phyloP scores from a whole-genome alignment of 2,329 filamentous ascomycete species.

The Aureobasidium pullulans region DNA sequence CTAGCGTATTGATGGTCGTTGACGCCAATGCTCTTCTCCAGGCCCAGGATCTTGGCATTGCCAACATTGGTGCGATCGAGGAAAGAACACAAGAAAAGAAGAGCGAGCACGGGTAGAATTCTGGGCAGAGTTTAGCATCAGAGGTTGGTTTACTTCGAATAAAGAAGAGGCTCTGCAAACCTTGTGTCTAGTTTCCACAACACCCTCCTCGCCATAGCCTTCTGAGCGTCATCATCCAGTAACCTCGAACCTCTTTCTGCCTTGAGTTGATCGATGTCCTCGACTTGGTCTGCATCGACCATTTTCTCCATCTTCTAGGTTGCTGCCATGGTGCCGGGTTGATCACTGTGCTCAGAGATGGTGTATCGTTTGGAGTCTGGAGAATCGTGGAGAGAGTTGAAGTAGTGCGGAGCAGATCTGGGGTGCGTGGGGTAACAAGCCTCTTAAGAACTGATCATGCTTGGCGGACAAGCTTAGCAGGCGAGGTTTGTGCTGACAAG shows the following conservation, averaged over 20 bases:
- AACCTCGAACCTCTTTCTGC: neutral
- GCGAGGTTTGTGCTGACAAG: too few relatives aligned
- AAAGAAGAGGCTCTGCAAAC: conserved; percentile 35
- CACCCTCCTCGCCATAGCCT: conserved; percentile 36
- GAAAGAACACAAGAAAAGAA: conserved; percentile 13
- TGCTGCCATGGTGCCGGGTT: neutral
- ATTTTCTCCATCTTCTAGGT: neutral
- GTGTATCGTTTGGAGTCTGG: too few relatives aligned
- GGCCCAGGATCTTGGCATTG: conserved; percentile 36
- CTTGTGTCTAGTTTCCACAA: conserved; percentile 45
- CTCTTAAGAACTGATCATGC: too few relatives aligned
- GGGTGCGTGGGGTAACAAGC: too few relatives aligned
- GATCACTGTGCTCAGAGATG: too few relatives aligned
- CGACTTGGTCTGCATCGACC: neutral
- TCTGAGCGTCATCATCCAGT: neutral
- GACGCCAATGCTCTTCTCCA: conserved; percentile 31
- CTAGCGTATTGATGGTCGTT: conserved; percentile 36
- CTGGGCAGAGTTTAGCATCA: conserved; percentile 19
- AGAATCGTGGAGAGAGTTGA: too few relatives aligned
- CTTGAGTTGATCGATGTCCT: neutral
- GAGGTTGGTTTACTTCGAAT: conserved; percentile 29
- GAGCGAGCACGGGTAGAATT: conserved; percentile 47
- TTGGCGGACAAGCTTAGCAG: too few relatives aligned
- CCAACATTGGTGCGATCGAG: conserved; percentile 27
- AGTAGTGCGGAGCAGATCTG: too few relatives aligned